Evolutionary conservation across 768 basidiomycete genomes (phyloP), one percentile per base, ranked within the genome.

Genomic region (Serendipita sp.): DNA sequence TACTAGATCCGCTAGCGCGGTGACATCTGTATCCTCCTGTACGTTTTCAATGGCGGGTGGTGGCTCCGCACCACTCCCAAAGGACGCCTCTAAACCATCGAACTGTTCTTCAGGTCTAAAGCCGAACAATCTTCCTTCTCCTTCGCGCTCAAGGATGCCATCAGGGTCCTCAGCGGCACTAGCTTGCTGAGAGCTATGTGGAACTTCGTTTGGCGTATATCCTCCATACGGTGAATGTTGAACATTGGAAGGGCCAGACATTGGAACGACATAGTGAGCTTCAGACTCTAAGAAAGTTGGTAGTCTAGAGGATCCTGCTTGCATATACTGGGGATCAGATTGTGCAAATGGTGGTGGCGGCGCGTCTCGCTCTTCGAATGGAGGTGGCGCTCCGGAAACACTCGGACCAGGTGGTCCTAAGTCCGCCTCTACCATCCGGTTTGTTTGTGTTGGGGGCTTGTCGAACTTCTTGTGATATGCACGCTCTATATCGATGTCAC

Each of bases 391-490:
- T 63, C 80, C 80, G 65, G 71, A 77, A 69, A 80, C 82, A 68
- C 88, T 90, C 18, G 89, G 89, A 10, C 89, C 89, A 47, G 87
- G 88, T 8, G 80, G 81, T 2, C 76, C 76, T 38, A 75, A 69
- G 41, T 89, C 88, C 15, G 67, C 66, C 62, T 91, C 90, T 64
- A 89, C 88, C 44, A 80, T 75, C 63, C 90, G 77, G 44, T 83
- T 79, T 0, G 90, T 92, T 70, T 77, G 82, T 2, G 78, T 72
- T 1, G 90, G 90, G 4, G 90, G 90, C 2, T 81, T 80, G 69
- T 92, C 90, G 69, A 91, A 89, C 72, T 92, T 92, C 78, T 92
- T 92, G 69, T 82, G 84, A 73, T 92, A 92, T 4, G 86, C 88
- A 35, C 78, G 79, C 67, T 88, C 88, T 2, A 69, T 60, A 30